Percentiles rank a stretch among this genome's conserved stretches.
Conservation (phyloP, 2,329 filamentous ascomycete genomes). For the Allantophomopsis cytisporea region DNA sequence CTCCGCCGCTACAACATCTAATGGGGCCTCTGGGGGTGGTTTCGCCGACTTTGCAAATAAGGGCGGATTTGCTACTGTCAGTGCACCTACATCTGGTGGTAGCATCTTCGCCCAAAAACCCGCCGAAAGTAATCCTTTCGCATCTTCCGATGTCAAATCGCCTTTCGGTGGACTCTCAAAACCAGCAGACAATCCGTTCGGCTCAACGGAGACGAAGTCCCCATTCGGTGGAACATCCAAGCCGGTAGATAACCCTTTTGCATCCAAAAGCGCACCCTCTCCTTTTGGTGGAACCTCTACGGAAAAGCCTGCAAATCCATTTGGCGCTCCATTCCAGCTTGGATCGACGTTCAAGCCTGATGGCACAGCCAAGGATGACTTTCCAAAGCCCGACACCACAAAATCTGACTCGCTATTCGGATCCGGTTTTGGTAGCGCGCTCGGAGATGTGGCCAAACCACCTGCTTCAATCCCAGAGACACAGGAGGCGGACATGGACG, state of each 20-base stretch:
- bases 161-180: constrained; percentile 22
- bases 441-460: constrained; percentile 31
- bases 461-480: constrained; percentile 9
- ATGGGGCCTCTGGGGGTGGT: constrained; percentile 24
- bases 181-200: constrained; percentile 6
- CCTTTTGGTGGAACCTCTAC: not conserved
- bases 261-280: too few relatives aligned
- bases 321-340: constrained; percentile 18
- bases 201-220: not conserved
- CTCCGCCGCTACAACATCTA: constrained; percentile 11
- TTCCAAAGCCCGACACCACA: constrained; percentile 30
- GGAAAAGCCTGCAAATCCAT: constrained; percentile 12
- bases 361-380: constrained; percentile 43
- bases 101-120: constrained; percentile 15
- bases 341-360: constrained; percentile 22
- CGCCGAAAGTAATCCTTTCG: constrained; percentile 7
- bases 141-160: constrained; percentile 21
- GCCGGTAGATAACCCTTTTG: too few relatives aligned
- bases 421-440: constrained; percentile 42
- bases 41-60: constrained; percentile 40
- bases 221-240: constrained; percentile 4
- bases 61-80: constrained; percentile 33
- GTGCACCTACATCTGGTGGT: constrained; percentile 18
- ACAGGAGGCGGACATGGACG: constrained; percentile 39
- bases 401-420: constrained; percentile 42